These are phyloP conservation scores for Talaromyces sp. DNA, from an alignment of 2,329 filamentous ascomycete genomes.

Conservation along the genomic window DNA sequence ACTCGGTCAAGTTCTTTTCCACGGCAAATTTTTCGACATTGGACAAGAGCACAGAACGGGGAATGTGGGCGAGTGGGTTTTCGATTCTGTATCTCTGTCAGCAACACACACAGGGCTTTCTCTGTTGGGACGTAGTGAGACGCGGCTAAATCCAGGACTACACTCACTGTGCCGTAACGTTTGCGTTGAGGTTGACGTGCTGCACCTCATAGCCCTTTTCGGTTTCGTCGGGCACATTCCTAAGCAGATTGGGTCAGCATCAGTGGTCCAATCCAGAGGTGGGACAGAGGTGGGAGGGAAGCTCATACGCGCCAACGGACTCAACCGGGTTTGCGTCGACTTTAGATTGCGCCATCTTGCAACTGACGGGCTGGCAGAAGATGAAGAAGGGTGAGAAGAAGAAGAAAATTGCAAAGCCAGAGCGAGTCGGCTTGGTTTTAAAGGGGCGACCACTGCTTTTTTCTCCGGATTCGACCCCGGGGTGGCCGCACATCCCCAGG, in stretches of 20 bases:
- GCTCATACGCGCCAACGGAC: background rate
- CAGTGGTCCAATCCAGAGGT: background rate
- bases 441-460: background rate
- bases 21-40: constrained; percentile 42
- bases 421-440: background rate
- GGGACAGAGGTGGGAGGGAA: background rate
- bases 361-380: background rate
- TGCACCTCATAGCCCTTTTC: background rate
- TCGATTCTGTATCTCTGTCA: constrained; percentile 33
- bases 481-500: background rate
- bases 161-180: constrained; percentile 22
- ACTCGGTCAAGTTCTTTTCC: constrained; percentile 38
- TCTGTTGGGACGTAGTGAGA: no score
- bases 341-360: background rate
- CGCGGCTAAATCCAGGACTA: background rate
- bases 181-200: constrained; percentile 21
- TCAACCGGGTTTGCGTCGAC: background rate
- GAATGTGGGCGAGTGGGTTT: constrained; percentile 42
- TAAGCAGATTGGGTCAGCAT: background rate
- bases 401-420: background rate
- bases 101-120: background rate
- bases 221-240: background rate
- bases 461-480: background rate
- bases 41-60: constrained; percentile 31
- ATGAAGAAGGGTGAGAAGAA: background rate